These are phyloP conservation scores for Yamadazyma songkhlaensis DNA, from an alignment of 1,139 yeast species.

Conservation along the genomic window DNA sequence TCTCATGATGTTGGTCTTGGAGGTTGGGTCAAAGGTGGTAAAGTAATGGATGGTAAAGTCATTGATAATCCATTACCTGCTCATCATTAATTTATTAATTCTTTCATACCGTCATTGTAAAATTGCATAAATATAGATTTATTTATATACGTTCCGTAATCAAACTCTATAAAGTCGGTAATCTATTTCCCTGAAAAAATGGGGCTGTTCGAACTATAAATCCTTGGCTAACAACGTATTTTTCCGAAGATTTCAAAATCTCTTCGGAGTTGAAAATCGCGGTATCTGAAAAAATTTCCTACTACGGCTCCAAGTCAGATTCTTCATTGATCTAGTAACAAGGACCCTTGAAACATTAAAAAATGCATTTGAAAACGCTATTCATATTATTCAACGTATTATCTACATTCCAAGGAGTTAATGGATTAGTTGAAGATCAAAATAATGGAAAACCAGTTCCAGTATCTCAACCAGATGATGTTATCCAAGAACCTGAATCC, in stretches of 20 bases:
- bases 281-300: background rate
- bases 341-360: background rate
- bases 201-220: too few relatives aligned
- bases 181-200: too few relatives aligned
- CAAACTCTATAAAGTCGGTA: too few relatives aligned
- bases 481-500: slow-evolving; percentile 6
- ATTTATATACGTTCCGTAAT: slow-evolving; percentile 5
- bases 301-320: background rate
- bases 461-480: slow-evolving; percentile 4
- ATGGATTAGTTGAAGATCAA: slow-evolving; percentile 4
- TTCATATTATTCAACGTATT: background rate
- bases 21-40: slow-evolving; percentile 73
- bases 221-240: too few relatives aligned
- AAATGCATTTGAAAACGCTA: slow-evolving; percentile 5
- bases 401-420: slow-evolving; percentile 1
- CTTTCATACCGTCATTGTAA: background rate
- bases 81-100: slow-evolving; percentile 24
- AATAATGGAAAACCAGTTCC: slow-evolving; percentile 3
- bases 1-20: slow-evolving; percentile 52
- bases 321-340: too few relatives aligned
- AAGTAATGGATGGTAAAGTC: slow-evolving; percentile 63
- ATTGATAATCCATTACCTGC: slow-evolving; percentile 58
- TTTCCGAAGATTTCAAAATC: too few relatives aligned
- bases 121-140: slow-evolving; percentile 5
- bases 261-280: slow-evolving; percentile 3